These are phyloP conservation scores for Dryadomyces sulphureus DNA, from an alignment of 2,329 filamentous ascomycete genomes.

Conservation along the genomic window DNA sequence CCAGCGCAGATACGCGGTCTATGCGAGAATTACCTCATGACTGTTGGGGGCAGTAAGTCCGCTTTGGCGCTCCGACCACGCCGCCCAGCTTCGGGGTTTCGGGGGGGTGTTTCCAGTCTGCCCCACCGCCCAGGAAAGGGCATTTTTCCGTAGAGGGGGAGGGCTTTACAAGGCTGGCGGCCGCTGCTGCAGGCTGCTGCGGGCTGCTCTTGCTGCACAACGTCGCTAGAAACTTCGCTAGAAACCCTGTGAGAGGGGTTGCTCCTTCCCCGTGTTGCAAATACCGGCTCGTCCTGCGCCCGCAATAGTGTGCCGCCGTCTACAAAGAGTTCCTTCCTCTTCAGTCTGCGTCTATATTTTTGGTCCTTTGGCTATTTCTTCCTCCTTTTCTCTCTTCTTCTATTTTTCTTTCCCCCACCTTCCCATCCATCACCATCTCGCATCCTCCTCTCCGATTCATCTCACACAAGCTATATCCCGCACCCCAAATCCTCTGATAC, in stretches of 20 bases:
- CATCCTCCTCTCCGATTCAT: not conserved
- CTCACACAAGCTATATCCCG: not conserved
- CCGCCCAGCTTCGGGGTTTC: slow-evolving; percentile 5
- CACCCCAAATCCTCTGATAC: not conserved
- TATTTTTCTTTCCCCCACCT: not conserved
- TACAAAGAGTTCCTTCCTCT: not conserved
- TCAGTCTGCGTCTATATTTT: slow-evolving; percentile 6
- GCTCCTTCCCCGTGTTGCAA: slow-evolving; percentile 7
- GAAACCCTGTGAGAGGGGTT: slow-evolving; percentile 7
- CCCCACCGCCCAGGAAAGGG: slow-evolving; percentile 7
- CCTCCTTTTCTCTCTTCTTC: not conserved
- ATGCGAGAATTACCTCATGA: too few relatives aligned
- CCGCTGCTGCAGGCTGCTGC: not conserved
- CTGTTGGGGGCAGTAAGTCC: too few relatives aligned
- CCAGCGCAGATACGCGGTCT: too few relatives aligned
- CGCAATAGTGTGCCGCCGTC: not conserved
- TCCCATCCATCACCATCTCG: not conserved
- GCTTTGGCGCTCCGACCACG: too few relatives aligned
- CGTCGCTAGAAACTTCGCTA: slow-evolving; percentile 2
- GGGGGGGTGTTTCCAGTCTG: slow-evolving; percentile 6
- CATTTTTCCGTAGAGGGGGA: slow-evolving; percentile 5
- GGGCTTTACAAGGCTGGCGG: not conserved
- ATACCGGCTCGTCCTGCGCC: slow-evolving; percentile 3
- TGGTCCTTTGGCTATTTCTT: slow-evolving; percentile 1
- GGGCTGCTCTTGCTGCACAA: not conserved